phyloP scores from a whole-genome alignment of 2,329 filamentous ascomycete species.

The Grosmannia huntii region DNA sequence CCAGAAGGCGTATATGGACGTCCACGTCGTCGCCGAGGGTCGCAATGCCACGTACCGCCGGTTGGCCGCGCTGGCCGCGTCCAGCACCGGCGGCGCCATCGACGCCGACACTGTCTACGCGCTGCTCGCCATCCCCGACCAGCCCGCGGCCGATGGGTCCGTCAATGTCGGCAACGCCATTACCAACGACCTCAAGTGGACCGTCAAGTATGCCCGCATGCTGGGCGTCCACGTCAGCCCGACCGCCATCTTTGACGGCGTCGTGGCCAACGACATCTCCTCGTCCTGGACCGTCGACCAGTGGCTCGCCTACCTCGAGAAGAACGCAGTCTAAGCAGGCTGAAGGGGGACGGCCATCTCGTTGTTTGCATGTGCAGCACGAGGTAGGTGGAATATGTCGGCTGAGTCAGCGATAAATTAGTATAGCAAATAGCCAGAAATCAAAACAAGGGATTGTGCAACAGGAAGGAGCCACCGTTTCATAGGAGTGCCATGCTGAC shows the following conservation, averaged over 20 bases:
- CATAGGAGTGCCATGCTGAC: too few relatives aligned
- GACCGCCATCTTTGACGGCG: slow-evolving; percentile 77
- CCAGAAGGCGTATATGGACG: slow-evolving; percentile 75
- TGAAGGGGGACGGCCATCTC: background rate
- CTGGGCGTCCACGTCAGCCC: slow-evolving; percentile 83
- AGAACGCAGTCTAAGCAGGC: slow-evolving; percentile 22
- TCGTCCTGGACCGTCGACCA: slow-evolving; percentile 67
- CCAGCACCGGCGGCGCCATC: slow-evolving; percentile 55
- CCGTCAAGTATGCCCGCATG: slow-evolving; percentile 68
- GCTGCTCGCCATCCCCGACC: slow-evolving; percentile 56
- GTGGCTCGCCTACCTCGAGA: slow-evolving; percentile 72
- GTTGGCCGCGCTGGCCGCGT: slow-evolving; percentile 59
- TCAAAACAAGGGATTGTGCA: too few relatives aligned
- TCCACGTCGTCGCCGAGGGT: slow-evolving; percentile 68
- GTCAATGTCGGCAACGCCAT: slow-evolving; percentile 72
- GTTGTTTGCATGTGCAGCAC: background rate
- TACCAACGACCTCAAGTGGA: slow-evolving; percentile 72
- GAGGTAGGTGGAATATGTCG: too few relatives aligned
- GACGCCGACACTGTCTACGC: slow-evolving; percentile 57
- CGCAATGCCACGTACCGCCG: slow-evolving; percentile 74
- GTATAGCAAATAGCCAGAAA: too few relatives aligned
- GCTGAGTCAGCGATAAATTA: too few relatives aligned
- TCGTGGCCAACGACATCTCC: slow-evolving; percentile 66
- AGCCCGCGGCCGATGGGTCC: slow-evolving; percentile 50
- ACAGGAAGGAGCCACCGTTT: too few relatives aligned